Base-by-base conservation (phyloP, 1,284 basidiomycete genomes). In the Ceratobasidium sp. region DNA sequence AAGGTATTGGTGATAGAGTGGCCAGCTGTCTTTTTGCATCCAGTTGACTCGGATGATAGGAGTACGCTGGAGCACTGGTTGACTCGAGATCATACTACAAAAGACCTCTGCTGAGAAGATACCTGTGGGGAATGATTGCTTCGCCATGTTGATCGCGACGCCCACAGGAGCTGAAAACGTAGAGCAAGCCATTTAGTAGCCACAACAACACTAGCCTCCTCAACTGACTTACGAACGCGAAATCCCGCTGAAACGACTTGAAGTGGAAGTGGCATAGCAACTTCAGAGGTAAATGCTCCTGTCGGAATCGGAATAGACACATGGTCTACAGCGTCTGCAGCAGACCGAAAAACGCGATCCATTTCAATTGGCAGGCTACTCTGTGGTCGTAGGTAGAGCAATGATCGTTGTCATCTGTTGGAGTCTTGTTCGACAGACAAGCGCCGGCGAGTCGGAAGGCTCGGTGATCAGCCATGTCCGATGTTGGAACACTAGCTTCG, bases 11-110 rank as follows among this genome's bases (percentile, higher is more conserved):
- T 59, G 38, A 18, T 43, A 59, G 11, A 59, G 14, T 8, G 57
- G 57, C 57, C 57, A 59, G 18, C 16, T 59, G 32, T 43, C 8
- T 16, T 59, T 59, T 23, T 59, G 35, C 6, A 59, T 41, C 57
- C 57, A 43, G 21, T 59, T 41, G 38, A 59, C 18, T 43, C 57
- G 57, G 21, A n/a, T 41, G 57, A 59, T 59, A n/a, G 32, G 1
- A 21, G 57, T 21, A 21, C 3, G 9, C 38, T 43, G 35, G 2
- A 59, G 35, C 35, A 23, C 18, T 11, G 35, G 38, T 11, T 23
- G 3, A 9, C 35, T 2, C 4, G 18, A 16, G n/a, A 59, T 21
- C n/a, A 43, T 59, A 16, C 21, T 43, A 18, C 57, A 59, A 23
- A 59, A 59, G 21, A 32, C 2, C 14, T 21, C 13, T 1, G 35